Conservation (phyloP, 306 rosid species). For the Sechiopsis laciniata region DNA sequence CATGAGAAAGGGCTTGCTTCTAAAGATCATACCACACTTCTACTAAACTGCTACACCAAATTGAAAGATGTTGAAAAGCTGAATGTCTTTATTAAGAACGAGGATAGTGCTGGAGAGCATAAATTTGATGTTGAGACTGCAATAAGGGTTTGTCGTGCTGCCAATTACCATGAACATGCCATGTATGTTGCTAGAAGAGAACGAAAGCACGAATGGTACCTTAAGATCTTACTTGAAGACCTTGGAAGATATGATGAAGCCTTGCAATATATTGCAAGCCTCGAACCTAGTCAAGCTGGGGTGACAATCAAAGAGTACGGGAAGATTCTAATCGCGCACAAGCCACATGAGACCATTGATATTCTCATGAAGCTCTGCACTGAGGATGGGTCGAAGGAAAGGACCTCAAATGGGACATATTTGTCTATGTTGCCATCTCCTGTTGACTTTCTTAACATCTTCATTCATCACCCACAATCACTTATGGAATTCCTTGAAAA, state of each 20-base stretch:
- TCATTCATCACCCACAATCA: slow-evolving; percentile 79
- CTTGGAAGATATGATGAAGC: slow-evolving; percentile 97
- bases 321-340: slow-evolving; percentile 87
- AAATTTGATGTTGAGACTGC: slow-evolving; percentile 97
- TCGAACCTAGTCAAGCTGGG: slow-evolving; percentile 88
- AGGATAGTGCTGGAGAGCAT: slow-evolving; percentile 74
- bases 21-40: slow-evolving; percentile 93
- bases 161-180: slow-evolving; percentile 97
- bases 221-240: slow-evolving; percentile 97
- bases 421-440: slow-evolving; percentile 92
- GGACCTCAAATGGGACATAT: slow-evolving; percentile 42
- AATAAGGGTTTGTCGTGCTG: slow-evolving; percentile 94
- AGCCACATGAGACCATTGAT: slow-evolving; percentile 82
- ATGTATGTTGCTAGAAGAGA: slow-evolving; percentile 98
- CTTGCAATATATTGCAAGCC: slow-evolving; percentile 77
- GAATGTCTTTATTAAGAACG: slow-evolving; percentile 72
- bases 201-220: slow-evolving; percentile 88
- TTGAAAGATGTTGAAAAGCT: slow-evolving; percentile 91
- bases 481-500: slow-evolving; percentile 94
- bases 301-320: slow-evolving; percentile 94
- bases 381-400: slow-evolving; percentile 62
- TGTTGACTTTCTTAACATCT: slow-evolving; percentile 92
- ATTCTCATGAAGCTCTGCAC: slow-evolving; percentile 87
- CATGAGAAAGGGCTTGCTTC: slow-evolving; percentile 98
- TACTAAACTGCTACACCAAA: slow-evolving; percentile 89